Evolutionary conservation across 768 basidiomycete genomes (phyloP).

Genomic region (Kwoniella sp.): DNA sequence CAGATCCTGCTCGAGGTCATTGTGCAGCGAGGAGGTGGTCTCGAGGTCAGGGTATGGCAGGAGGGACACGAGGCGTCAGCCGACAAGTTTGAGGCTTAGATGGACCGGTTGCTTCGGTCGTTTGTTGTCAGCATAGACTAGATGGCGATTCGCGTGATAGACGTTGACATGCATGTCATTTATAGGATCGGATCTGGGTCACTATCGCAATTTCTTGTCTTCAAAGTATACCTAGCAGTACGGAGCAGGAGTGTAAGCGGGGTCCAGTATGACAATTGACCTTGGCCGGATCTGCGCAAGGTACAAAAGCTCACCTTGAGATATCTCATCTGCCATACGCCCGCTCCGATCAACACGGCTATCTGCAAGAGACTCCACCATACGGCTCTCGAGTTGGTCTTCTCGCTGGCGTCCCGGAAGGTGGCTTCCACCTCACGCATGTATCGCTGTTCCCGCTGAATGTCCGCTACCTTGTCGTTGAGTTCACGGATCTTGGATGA

Average conservation of each 20-base stretch:
- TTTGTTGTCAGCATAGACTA: constrained; percentile 1
- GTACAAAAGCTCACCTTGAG: constrained; percentile 63
- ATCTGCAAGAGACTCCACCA: constrained; percentile 94
- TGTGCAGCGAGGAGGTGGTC: constrained; percentile 33
- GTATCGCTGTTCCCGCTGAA: constrained; percentile 92
- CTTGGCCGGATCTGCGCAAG: too few species aligned
- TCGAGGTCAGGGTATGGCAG: constrained; percentile 42
- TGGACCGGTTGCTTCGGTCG: too few species aligned
- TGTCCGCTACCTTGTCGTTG: constrained; percentile 87
- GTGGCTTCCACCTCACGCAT: constrained; percentile 91
- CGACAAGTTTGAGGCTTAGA: constrained; percentile 29
- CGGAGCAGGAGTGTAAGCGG: neutral
- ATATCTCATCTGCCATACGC: constrained; percentile 89
- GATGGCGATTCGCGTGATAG: neutral
- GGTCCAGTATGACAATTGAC: neutral
- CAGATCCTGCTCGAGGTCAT: constrained; percentile 43
- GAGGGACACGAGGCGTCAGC: constrained; percentile 37
- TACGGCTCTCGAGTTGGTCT: constrained; percentile 83
- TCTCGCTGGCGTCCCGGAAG: constrained; percentile 81
- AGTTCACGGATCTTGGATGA: constrained; percentile 71
- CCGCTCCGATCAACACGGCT: constrained; percentile 72
- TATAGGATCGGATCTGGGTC: neutral
- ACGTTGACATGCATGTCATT: constrained; percentile 6
- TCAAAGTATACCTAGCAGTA: constrained; percentile 32
- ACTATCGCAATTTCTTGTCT: constrained; percentile 37